These are phyloP conservation scores for Astrephomene gubernaculifera DNA, from an alignment of 139 green algal genomes.

Conservation along the genomic window DNA sequence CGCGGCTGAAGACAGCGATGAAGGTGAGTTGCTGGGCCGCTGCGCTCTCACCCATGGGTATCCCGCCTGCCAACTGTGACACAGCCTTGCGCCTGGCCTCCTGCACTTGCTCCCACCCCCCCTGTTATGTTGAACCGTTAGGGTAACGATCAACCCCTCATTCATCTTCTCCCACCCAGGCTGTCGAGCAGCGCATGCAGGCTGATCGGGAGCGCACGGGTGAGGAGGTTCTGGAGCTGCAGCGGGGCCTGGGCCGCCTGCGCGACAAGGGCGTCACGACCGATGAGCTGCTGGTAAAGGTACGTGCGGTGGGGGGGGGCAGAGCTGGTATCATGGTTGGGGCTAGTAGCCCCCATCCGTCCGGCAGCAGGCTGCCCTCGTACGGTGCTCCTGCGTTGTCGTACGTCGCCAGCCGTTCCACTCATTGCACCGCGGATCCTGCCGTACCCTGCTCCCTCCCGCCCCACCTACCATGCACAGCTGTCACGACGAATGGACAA, in stretches of 20 bases:
- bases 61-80: not conserved
- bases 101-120: not conserved
- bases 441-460: not conserved
- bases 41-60: not conserved
- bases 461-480: not conserved
- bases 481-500: conserved; percentile 27
- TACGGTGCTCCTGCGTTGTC: not conserved
- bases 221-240: not conserved
- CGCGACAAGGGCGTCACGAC: not conserved
- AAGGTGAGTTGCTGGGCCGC: not conserved
- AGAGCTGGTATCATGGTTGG: not conserved
- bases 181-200: conserved; percentile 1
- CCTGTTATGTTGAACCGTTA: too few species aligned
- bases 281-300: conserved; percentile 38
- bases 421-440: not conserved
- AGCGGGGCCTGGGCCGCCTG: not conserved
- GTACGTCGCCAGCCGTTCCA: too few species aligned
- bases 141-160: not conserved
- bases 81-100: not conserved
- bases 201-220: not conserved
- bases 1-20: conserved; percentile 24
- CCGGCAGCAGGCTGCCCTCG: not conserved
- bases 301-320: not conserved
- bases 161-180: not conserved
- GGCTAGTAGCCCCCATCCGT: too few species aligned